A percentile compares a stretch with the other conserved stretches of the same genome.
Conservation (phyloP, 345 rosid species). For the Hibiscus mutabilis region DNA sequence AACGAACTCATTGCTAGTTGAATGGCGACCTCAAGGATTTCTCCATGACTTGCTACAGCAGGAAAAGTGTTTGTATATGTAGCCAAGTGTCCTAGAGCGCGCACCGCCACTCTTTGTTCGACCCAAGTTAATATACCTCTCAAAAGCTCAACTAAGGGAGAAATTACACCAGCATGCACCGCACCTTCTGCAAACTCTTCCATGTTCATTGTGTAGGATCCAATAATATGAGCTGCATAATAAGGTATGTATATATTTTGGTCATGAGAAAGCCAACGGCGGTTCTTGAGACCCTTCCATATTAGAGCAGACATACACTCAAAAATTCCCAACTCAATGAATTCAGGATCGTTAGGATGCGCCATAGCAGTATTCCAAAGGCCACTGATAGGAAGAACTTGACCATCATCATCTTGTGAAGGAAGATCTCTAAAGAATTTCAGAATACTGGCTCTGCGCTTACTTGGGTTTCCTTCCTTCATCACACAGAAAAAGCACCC, state of each 20-base stretch:
- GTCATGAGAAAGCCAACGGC: slow-evolving; percentile 93
- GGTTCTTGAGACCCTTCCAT: slow-evolving; percentile 94
- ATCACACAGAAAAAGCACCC: slow-evolving; percentile 98
- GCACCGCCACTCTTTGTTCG: slow-evolving; percentile 94
- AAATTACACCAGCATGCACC: slow-evolving; percentile 76
- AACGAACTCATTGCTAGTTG: slow-evolving; percentile 89
- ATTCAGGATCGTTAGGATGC: slow-evolving; percentile 96
- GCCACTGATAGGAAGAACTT: slow-evolving; percentile 97
- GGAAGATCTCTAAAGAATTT: slow-evolving; percentile 96
- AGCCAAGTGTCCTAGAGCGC: slow-evolving; percentile 95
- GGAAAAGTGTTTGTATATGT: slow-evolving; percentile 82
- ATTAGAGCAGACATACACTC: slow-evolving; percentile 95
- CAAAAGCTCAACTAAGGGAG: slow-evolving; percentile 87
- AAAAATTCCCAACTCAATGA: slow-evolving; percentile 89
- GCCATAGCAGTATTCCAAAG: slow-evolving; percentile 99
- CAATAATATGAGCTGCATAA: slow-evolving; percentile 96
- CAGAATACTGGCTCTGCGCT: slow-evolving; percentile 80
- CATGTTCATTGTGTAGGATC: slow-evolving; percentile 99
- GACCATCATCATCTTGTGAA: slow-evolving; percentile 91
- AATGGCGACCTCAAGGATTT: slow-evolving; percentile 86
- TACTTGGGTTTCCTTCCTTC: slow-evolving; percentile 98
- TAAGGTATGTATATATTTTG: slow-evolving; percentile 97
- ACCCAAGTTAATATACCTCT: slow-evolving; percentile 98
- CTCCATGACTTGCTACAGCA: slow-evolving; percentile 67
- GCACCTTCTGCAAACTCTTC: slow-evolving; percentile 90